Evolutionary conservation across 2,329 filamentous ascomycete genomes (phyloP).

Genomic region (Ceratocystis colombiana): DNA sequence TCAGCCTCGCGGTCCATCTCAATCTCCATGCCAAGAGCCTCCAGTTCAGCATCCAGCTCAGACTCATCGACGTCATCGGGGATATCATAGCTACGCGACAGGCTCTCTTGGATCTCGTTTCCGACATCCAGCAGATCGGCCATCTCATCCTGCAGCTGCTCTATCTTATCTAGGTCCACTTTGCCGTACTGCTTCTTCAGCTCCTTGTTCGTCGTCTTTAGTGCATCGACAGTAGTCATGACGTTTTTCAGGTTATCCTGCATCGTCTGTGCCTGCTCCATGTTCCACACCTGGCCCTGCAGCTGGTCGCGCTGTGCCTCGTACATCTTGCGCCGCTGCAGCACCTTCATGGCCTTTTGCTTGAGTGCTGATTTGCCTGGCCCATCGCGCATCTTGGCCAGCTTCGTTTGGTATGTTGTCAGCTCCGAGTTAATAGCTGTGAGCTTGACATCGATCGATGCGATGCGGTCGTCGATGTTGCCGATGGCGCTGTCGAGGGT

Average conservation of each 20-base stretch:
- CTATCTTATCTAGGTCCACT: slow-evolving; percentile 94
- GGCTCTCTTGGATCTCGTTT: slow-evolving; percentile 95
- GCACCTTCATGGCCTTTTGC: slow-evolving; percentile 85
- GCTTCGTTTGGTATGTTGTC: slow-evolving; percentile 72
- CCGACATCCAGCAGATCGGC: slow-evolving; percentile 94
- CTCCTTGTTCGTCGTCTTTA: slow-evolving; percentile 93
- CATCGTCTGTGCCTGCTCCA: slow-evolving; percentile 98
- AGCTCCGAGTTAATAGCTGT: slow-evolving; percentile 87
- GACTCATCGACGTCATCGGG: slow-evolving; percentile 96
- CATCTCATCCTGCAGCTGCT: slow-evolving; percentile 98
- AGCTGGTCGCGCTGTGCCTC: slow-evolving; percentile 90
- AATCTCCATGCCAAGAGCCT: slow-evolving; percentile 88
- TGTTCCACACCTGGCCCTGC: slow-evolving; percentile 92
- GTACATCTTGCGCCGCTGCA: slow-evolving; percentile 89
- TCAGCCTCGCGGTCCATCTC: slow-evolving; percentile 65
- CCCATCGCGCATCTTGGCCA: slow-evolving; percentile 87
- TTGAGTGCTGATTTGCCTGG: slow-evolving; percentile 88
- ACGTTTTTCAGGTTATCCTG: slow-evolving; percentile 97
- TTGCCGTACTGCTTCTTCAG: slow-evolving; percentile 92
- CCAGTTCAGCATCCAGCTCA: slow-evolving; percentile 90
- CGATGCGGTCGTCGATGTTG: slow-evolving; percentile 76
- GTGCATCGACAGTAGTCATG: slow-evolving; percentile 94
- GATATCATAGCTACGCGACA: slow-evolving; percentile 82
- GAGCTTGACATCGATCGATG: slow-evolving; percentile 87
- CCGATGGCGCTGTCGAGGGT: slow-evolving; percentile 72